Evolutionary conservation across 208 protist genomes (phyloP), one percentile per base, ranked within the genome.

Genomic region (Leishmania guyanensis): DNA sequence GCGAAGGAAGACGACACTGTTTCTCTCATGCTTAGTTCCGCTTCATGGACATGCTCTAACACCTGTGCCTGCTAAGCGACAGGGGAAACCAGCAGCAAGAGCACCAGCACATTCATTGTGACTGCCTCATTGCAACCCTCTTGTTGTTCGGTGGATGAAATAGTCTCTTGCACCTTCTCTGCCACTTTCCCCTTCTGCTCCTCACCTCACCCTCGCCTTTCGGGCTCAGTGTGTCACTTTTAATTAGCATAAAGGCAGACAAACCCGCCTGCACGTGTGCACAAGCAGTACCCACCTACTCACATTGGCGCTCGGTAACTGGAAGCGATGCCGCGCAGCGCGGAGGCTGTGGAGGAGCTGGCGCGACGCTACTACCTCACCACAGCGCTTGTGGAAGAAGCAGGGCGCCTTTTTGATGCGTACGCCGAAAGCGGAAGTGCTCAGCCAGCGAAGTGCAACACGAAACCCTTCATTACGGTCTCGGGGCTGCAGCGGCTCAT

Each of bases 401-500:
- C 90, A 0, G 77, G 78, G 33, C 75, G 75, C 14, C 86, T 91
- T 33, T 93, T 91, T 77, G 73, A 84, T 51, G 26, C 43, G 9
- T 91, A 91, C 62, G 71, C 66, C 5, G 69, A 22, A 50, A 65
- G 36, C 14, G 54, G 16, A 3, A 51, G 36, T 5, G 60, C 75
- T 36, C 60, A 0, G 26, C 76, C 76, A 16, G 33, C 39, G 16
- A 53, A 46, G 50, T 51, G 62, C 39, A 36, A 62, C 16, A 56
- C 43, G n/a, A 79, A 88, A 29, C 69, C 87, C n/a, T 50, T 46
- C 48, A 84, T 89, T 4, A 85, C 84, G 5, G 84, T 91, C 26
- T 46, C 78, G 36, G 89, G 85, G 2, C 75, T 96, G 29, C 89
- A 92, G 75, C 79, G 81, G 74, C 86, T 93, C 33, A 86, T 92